Evolutionary conservation across 148 eudicot species (phyloP).

Genomic region (Chenopodium formosanum): DNA sequence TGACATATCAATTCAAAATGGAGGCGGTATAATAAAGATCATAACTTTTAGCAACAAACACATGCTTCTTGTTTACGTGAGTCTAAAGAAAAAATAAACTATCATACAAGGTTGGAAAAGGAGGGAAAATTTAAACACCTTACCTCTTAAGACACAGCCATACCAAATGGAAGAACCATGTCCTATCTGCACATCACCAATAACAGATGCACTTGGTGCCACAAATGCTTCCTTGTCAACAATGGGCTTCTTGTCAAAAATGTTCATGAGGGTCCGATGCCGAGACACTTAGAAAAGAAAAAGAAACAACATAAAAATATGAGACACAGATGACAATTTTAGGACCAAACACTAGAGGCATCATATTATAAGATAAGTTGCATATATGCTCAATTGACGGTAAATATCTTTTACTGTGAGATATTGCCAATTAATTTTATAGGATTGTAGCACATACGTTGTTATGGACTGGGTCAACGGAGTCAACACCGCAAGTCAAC

Average conservation of each 20-base stretch:
- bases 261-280: constrained; percentile 89
- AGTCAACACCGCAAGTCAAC: no score
- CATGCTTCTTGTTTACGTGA: no score
- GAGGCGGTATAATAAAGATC: neutral
- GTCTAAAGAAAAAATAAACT: neutral
- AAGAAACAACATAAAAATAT: neutral
- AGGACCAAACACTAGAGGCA: neutral
- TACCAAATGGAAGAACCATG: constrained; percentile 85
- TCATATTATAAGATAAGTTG: neutral
- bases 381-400: neutral
- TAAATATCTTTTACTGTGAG: no score
- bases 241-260: constrained; percentile 74
- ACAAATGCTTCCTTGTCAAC: constrained; percentile 82
- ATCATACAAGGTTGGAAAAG: neutral
- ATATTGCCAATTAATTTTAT: no score
- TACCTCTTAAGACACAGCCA: constrained; percentile 95
- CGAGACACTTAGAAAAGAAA: constrained; percentile 57
- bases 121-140: constrained; percentile 6
- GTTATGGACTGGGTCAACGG: no score
- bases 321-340: neutral
- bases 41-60: neutral
- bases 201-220: constrained; percentile 91
- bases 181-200: constrained; percentile 84
- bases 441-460: neutral
- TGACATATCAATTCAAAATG: neutral